Evolutionary conservation across 345 rosid genomes (phyloP).

Genomic region (Lagerstroemia speciosa): DNA sequence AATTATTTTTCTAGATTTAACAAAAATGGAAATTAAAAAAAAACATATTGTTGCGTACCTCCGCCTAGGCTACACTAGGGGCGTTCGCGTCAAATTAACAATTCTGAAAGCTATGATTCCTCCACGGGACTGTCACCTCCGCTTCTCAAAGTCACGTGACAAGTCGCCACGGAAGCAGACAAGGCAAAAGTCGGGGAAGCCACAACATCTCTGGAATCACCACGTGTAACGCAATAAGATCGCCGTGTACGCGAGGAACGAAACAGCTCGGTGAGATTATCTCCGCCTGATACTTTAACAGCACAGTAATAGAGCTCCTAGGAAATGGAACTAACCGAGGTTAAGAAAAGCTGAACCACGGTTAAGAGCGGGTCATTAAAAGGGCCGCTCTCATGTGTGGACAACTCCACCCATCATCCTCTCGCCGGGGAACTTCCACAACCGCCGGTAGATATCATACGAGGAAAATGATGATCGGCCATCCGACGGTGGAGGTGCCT

Average conservation of each 20-base stretch:
- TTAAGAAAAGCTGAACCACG: neutral
- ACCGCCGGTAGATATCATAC: too few species aligned
- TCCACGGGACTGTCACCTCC: neutral
- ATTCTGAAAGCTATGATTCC: neutral
- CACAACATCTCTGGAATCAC: neutral
- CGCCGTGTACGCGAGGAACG: neutral
- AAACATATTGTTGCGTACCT: too few species aligned
- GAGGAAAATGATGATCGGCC: neutral
- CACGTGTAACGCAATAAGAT: neutral
- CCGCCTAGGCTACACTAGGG: neutral
- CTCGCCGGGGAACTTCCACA: neutral
- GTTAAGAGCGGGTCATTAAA: neutral
- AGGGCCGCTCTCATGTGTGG: neutral
- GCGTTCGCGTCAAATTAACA: neutral
- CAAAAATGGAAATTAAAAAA: too few species aligned
- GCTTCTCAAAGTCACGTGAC: neutral
- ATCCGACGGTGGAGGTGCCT: conserved; percentile 6
- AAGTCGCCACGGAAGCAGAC: neutral
- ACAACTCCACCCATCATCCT: neutral
- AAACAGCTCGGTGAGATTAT: neutral
- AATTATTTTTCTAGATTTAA: neutral
- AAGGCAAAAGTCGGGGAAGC: neutral
- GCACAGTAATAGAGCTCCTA: neutral
- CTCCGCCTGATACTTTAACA: neutral
- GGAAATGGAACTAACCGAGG: neutral